A percentile compares a stretch with the other conserved stretches of the same genome.
Conservation (phyloP, 768 basidiomycete species). For the Tremella mesenterica region DNA sequence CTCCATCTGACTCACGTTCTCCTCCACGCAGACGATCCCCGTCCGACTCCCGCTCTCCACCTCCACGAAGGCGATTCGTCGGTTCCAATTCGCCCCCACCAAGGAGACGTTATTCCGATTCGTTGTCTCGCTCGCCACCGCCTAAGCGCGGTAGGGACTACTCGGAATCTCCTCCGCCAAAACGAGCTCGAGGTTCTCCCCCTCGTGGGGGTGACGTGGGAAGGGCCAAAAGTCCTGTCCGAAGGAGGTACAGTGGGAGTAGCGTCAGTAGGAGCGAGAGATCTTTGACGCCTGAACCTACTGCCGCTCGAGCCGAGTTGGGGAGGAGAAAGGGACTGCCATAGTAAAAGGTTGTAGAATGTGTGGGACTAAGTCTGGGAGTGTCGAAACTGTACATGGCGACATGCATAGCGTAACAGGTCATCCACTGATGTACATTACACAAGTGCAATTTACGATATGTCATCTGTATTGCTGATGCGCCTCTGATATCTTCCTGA, state of each 20-base stretch:
- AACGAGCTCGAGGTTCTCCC: not conserved
- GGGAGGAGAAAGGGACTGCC: too few relatives aligned
- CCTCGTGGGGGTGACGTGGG: too few relatives aligned
- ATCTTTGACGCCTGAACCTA: conserved; percentile 29
- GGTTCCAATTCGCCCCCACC: not conserved
- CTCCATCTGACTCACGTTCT: conserved; percentile 19
- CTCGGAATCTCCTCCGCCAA: not conserved
- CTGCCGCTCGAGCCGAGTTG: conserved; percentile 20
- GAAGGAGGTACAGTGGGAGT: conserved; percentile 3
- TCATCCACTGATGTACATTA: too few relatives aligned
- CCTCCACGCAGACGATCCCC: conserved; percentile 11
- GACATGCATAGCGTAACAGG: too few relatives aligned
- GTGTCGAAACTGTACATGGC: too few relatives aligned
- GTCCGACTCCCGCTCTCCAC: conserved; percentile 6
- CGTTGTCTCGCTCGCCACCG: conserved; percentile 4
- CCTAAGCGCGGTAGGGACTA: conserved; percentile 5
- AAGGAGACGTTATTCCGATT: not conserved
- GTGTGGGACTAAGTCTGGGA: too few relatives aligned
- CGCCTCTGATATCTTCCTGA: too few relatives aligned
- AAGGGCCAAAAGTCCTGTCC: conserved; percentile 15
- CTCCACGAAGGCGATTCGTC: not conserved
- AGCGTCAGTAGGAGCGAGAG: conserved; percentile 25
- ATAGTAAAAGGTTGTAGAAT: too few relatives aligned
- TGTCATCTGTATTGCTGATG: too few relatives aligned
- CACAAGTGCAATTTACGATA: too few relatives aligned